Base-by-base conservation (phyloP, 1,139 yeast genomes). In the Geotrichum cucujoidarum region DNA sequence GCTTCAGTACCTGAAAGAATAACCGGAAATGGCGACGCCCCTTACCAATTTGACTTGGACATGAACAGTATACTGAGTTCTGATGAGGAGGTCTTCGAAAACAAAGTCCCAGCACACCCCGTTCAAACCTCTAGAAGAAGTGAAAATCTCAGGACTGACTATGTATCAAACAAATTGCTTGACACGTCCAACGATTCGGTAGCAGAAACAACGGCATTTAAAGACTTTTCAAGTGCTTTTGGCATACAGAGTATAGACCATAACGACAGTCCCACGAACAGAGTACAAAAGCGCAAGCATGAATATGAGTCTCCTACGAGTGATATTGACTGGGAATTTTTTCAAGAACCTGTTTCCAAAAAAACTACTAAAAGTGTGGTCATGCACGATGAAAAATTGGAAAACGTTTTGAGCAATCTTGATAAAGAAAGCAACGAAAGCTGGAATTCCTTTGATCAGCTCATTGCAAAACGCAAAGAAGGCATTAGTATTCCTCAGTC, bases 361-460 rank as follows among this genome's bases (percentile, higher is more conserved):
- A 24, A 24, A 17, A 13, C 11, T 36, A 20, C 7, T 6, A 21
- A 11, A 7, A 17, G 7, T 7, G 6, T 24, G 6, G 27, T 24
- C 6, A 24, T 10, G 6, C 6, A 24, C 8, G 8, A 6, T 24
- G 27, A 24, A 24, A 24, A 6, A 24, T 10, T 6, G 27, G 37
- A 32, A 2, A n/a, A 6, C 5, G 21, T 20, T 24, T 8, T 41
- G 6, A 25, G 24, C 21, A 18, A 33, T 25, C 31, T 41, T 5
- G 35, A 30, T 4, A 3, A 40, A 17, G 37, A 33, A 4, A 30
- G 22, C 11, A 27, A 33, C 18, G 40, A 39, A 5, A 29, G 14
- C 7, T 45, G 46, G 46, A 7, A 35, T 10, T 18, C 33, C 8
- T 22, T 43, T 2, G 35, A 43, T 20, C 29, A 29, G 25, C 22